Evolutionary conservation across 2,329 filamentous ascomycete genomes (phyloP).

Genomic region (Sporothrix inflata): DNA sequence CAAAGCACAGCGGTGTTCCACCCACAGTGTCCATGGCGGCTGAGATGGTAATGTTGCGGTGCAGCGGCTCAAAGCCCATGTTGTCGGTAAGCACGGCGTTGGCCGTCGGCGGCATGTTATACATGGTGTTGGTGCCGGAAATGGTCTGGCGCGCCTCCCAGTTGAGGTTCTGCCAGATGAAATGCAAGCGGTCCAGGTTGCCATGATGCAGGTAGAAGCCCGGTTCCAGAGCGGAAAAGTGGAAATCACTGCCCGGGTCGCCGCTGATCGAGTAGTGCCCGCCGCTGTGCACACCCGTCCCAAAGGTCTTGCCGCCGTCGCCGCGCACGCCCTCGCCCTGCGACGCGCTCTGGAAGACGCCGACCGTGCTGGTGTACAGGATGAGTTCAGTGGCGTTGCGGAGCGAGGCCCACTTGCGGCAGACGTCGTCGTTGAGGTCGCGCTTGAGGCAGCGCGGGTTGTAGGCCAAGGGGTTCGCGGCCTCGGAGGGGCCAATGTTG

Average conservation of each 20-base stretch:
- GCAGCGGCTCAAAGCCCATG: slow-evolving; percentile 37
- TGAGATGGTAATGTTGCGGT: slow-evolving; percentile 36
- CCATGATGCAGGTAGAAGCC: slow-evolving; percentile 52
- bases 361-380: slow-evolving; percentile 39
- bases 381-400: slow-evolving; percentile 41
- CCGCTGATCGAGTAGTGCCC: slow-evolving; percentile 51
- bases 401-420: slow-evolving; percentile 35
- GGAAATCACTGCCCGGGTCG: slow-evolving; percentile 52
- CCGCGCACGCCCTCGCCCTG: slow-evolving; percentile 43
- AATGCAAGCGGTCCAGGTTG: slow-evolving; percentile 52
- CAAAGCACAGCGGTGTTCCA: slow-evolving; percentile 48
- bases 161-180: slow-evolving; percentile 54
- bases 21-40: slow-evolving; percentile 46
- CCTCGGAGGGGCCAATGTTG: slow-evolving; percentile 39
- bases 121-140: slow-evolving; percentile 47
- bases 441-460: slow-evolving; percentile 45
- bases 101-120: slow-evolving; percentile 43
- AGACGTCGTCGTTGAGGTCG: slow-evolving; percentile 38
- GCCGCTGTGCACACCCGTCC: slow-evolving; percentile 45
- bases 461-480: slow-evolving; percentile 37
- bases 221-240: slow-evolving; percentile 50
- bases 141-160: slow-evolving; percentile 42
- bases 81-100: slow-evolving; percentile 46
- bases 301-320: slow-evolving; percentile 31
- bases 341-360: slow-evolving; percentile 43